These are phyloP conservation scores for Termitomyces sp. DNA, from an alignment of 768 basidiomycete species.

Conservation along the genomic window DNA sequence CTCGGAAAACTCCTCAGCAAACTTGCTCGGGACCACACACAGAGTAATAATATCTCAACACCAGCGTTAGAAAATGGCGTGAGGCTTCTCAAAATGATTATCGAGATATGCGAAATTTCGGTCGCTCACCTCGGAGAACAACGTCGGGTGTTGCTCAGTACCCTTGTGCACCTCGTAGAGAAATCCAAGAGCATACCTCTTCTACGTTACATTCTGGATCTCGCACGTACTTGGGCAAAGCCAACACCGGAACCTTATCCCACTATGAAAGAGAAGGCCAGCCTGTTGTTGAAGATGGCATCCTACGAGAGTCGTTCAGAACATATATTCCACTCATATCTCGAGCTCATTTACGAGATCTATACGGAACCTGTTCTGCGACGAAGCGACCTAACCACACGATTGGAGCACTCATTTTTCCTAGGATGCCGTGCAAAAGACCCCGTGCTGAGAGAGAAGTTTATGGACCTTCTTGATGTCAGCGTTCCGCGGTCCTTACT, in stretches of 20 bases:
- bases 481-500: constrained; percentile 82
- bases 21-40: constrained; percentile 84
- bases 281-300: constrained; percentile 82
- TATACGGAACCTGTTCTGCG: constrained; percentile 84
- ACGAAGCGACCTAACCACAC: constrained; percentile 88
- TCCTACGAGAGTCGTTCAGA: constrained; percentile 77
- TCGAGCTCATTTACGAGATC: constrained; percentile 90
- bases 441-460: constrained; percentile 68
- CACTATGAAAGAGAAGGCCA: constrained; percentile 93
- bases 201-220: constrained; percentile 80
- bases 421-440: constrained; percentile 87
- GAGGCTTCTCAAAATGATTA: constrained; percentile 66
- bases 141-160: constrained; percentile 72
- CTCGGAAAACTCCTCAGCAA: constrained; percentile 84
- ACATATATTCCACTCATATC: constrained; percentile 73
- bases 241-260: constrained; percentile 82
- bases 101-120: constrained; percentile 81
- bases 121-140: constrained; percentile 85
- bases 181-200: constrained; percentile 79
- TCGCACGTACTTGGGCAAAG: constrained; percentile 88
- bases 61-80: constrained; percentile 53
- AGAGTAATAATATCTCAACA: constrained; percentile 37
- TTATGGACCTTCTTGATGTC: constrained; percentile 85
- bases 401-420: constrained; percentile 90
- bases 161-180: constrained; percentile 78